Conservation (phyloP, 371 early-diverging fungal species). For the Circinella umbellata region DNA sequence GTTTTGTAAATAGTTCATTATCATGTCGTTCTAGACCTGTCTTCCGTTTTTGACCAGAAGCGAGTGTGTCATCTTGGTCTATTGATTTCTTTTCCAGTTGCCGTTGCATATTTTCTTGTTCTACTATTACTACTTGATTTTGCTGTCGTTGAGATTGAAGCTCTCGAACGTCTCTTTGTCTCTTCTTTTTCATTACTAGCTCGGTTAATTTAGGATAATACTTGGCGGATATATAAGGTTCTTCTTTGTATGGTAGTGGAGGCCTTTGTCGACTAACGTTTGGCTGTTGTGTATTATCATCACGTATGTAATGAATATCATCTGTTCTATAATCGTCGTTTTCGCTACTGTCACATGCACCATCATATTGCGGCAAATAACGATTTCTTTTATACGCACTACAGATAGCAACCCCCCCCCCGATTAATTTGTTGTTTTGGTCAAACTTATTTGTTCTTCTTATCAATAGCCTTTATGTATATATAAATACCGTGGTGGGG, state of each 20-base stretch:
- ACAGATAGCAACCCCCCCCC: background rate
- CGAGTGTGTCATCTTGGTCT: too few species aligned
- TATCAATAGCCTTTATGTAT: background rate
- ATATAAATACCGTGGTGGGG: slow-evolving; percentile 11
- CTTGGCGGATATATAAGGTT: background rate
- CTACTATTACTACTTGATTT: too few species aligned
- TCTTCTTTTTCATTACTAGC: background rate
- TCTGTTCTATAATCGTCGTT: slow-evolving; percentile 6
- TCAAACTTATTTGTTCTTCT: too few species aligned
- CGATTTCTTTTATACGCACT: slow-evolving; percentile 11
- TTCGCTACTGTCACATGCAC: slow-evolving; percentile 42
- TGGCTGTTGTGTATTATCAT: background rate
- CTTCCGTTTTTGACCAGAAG: too few species aligned
- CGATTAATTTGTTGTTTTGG: too few species aligned
- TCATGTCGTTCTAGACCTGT: too few species aligned
- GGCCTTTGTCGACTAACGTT: background rate
- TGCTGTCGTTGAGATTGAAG: background rate
- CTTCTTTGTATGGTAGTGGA: background rate
- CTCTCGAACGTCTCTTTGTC: background rate
- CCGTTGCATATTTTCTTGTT: background rate
- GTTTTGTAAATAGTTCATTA: background rate
- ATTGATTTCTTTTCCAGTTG: background rate
- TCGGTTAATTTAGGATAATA: background rate
- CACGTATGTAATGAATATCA: background rate
- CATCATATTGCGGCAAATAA: slow-evolving; percentile 55